phyloP scores from a whole-genome alignment of 371 early-diverging fungal species.

The Zopfochytrium polystomum region DNA sequence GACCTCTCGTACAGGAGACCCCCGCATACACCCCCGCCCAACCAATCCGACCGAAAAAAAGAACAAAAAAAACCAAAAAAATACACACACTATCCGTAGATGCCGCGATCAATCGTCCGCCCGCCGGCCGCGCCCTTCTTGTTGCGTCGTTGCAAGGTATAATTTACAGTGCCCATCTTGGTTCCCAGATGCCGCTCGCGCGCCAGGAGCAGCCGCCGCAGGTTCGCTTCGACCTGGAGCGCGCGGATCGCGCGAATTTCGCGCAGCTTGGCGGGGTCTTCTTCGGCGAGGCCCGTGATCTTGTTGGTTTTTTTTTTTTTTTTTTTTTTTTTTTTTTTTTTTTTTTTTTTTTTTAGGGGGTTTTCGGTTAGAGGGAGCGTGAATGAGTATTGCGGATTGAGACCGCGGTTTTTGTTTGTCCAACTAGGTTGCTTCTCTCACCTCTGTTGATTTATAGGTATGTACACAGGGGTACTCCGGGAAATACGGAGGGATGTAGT shows the following conservation, averaged over 20 bases:
- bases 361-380: neutral
- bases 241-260: conserved; percentile 23
- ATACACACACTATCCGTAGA: no score
- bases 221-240: conserved; percentile 25
- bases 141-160: no score
- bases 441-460: conserved; percentile 24
- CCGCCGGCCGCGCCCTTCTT: no score
- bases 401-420: neutral
- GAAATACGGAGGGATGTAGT: conserved; percentile 10
- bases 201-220: conserved; percentile 24
- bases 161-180: no score
- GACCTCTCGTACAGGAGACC: no score
- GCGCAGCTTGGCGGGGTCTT: conserved; percentile 21
- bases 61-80: no score
- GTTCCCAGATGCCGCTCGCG: no score
- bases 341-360: no score
- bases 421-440: conserved; percentile 3
- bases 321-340: no score
- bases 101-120: no score
- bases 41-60: no score
- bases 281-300: conserved; percentile 24
- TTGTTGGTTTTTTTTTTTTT: neutral
- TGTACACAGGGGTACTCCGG: conserved; percentile 29
- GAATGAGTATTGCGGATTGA: neutral
- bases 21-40: no score